Evolutionary conservation across 257 asterid genomes (phyloP), one percentile per base, ranked within the genome.

Genomic region (Pogostemon cablin): DNA sequence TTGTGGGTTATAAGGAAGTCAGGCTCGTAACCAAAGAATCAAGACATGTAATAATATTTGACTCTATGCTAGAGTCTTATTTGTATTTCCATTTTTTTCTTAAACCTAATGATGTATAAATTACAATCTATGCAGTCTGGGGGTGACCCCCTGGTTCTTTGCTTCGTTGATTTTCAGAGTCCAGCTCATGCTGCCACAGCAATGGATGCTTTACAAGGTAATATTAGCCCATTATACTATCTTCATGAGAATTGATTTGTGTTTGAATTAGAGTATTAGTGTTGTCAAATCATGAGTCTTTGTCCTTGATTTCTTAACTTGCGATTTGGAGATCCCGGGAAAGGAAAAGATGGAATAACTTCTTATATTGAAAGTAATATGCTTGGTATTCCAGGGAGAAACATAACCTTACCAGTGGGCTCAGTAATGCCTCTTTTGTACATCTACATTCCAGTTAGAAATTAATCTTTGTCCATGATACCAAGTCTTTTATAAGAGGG

Each of bases 171-270:
- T 79, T 91, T 91, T 76, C 68, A 68, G 65, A 87, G 88, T 73
- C 95, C 96, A 75, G 87, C 91, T 60, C 88, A 86, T 83, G 95
- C 98, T 39, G 96, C 93, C 66, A 85, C 93, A 32, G 93, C 96
- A 0, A 79, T 86, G 96, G 90, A 85, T 60, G 88, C 93, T 49
- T 77, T 87, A 62, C 90, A 91, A 85, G 96, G 96, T 89, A 61
- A 72, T 76, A 43, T 66, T 52, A 37, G 7, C 78, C 54, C 67
- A 20, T 64, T 11, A 37, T 17, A 15, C 46, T 3, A 41, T 12
- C n/a, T 3, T 12, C 6, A 12, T 58, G 4, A 6, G 5, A 50
- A n/a, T 50, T 4, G n/a, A 3, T 4, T 9, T 12, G 15, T 32
- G 39, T 62, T 50, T 32, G 44, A 47, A 35, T 67, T 52, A 37